These are phyloP conservation scores for Diaporthe velutina DNA, from an alignment of 2,329 filamentous ascomycete species.

Conservation along the genomic window DNA sequence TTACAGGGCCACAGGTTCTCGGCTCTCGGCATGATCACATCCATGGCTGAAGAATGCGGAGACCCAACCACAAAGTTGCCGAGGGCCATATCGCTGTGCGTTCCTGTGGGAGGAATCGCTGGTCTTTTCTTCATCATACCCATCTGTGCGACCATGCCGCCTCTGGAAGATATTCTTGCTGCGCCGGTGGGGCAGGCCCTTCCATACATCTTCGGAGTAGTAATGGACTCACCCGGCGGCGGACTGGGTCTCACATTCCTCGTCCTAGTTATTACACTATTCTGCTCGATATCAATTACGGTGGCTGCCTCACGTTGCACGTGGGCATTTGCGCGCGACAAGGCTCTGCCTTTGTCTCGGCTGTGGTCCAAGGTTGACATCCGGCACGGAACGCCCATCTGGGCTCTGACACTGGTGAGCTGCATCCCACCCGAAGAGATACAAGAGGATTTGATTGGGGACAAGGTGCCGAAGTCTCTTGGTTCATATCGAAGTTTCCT, in stretches of 20 bases:
- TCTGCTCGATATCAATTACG: constrained; percentile 75
- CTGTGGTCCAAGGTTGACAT: constrained; percentile 66
- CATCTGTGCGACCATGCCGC: constrained; percentile 60
- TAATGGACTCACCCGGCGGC: constrained; percentile 64
- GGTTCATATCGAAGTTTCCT: fast-evolving
- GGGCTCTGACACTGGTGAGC: constrained; percentile 62
- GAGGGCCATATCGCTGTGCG: constrained; percentile 62
- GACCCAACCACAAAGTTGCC: constrained; percentile 66
- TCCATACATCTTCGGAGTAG: constrained; percentile 64
- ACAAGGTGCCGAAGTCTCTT: too few relatives aligned
- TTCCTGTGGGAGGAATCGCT: constrained; percentile 66
- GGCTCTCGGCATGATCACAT: constrained; percentile 72
- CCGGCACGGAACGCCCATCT: constrained; percentile 66
- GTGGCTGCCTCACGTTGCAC: constrained; percentile 76
- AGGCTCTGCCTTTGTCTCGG: constrained; percentile 64
- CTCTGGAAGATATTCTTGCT: constrained; percentile 56
- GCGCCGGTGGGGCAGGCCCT: constrained; percentile 66
- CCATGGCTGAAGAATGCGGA: constrained; percentile 72
- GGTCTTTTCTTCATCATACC: constrained; percentile 66
- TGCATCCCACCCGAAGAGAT: too few relatives aligned
- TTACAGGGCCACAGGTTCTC: constrained; percentile 55
- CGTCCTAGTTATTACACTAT: constrained; percentile 67
- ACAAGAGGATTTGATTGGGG: fast-evolving
- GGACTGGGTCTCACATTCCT: constrained; percentile 65
- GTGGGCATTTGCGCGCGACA: constrained; percentile 73